Evolutionary conservation across 1,284 basidiomycete species (phyloP).

Genomic region (Flammula alnicola): DNA sequence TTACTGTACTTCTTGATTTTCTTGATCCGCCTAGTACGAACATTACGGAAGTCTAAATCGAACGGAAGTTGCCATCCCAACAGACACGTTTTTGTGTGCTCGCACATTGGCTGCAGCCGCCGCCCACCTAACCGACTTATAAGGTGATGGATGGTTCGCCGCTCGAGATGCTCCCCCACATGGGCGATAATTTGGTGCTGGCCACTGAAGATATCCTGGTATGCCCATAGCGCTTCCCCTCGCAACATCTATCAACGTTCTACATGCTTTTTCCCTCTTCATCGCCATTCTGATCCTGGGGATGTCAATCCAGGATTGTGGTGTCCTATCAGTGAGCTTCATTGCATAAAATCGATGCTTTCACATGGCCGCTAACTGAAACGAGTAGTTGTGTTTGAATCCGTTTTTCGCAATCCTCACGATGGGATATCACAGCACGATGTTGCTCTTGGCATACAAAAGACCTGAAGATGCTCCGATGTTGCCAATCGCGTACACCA

Average conservation of each 20-base stretch:
- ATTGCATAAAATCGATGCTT: not conserved
- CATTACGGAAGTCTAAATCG: too few relatives aligned
- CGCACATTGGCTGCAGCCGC: too few relatives aligned
- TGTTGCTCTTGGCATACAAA: conserved; percentile 19
- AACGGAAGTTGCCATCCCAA: not conserved
- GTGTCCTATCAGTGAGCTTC: conserved; percentile 28
- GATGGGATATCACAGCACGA: conserved; percentile 19
- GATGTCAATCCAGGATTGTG: conserved; percentile 25
- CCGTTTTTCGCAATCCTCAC: conserved; percentile 25
- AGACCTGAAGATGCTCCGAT: conserved; percentile 15
- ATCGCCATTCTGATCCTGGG: conserved; percentile 22
- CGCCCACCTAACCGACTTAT: too few relatives aligned
- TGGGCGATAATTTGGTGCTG: conserved; percentile 26
- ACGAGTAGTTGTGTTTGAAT: conserved; percentile 21
- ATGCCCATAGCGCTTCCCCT: conserved; percentile 13
- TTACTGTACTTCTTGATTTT: too few relatives aligned
- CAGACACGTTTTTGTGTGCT: too few relatives aligned
- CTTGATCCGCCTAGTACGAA: too few relatives aligned
- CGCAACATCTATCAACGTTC: conserved; percentile 19
- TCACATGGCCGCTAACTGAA: not conserved
- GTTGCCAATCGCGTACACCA: conserved; percentile 21
- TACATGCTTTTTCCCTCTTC: conserved; percentile 28
- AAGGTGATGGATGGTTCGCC: not conserved
- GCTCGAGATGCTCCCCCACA: not conserved
- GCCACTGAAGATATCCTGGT: conserved; percentile 23